Conservation (phyloP, 2,329 filamentous ascomycete species). For the Fusarium chaquense region DNA sequence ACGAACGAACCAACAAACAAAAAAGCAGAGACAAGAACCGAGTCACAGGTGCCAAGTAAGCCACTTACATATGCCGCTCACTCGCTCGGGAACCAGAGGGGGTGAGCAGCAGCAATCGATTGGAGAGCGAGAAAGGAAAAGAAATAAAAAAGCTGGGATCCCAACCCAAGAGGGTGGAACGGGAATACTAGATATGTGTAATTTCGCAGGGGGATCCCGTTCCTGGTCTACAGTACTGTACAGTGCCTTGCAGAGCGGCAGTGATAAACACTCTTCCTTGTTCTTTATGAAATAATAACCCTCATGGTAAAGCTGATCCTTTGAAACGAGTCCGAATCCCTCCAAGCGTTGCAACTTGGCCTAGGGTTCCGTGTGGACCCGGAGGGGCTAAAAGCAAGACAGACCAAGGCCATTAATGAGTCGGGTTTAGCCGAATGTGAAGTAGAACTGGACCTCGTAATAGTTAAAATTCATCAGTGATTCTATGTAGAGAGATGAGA, state of each 20-base stretch:
- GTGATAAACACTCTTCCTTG: neutral
- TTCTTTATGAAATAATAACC: neutral
- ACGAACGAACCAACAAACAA: neutral
- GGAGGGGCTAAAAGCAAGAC: neutral
- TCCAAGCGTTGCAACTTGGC: neutral
- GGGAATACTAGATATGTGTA: conserved; percentile 21
- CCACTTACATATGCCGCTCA: neutral
- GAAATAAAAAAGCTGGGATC: neutral
- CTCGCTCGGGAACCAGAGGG: conserved; percentile 19
- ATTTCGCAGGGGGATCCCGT: neutral
- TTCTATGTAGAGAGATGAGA: neutral
- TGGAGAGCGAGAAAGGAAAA: neutral
- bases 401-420: neutral
- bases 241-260: neutral
- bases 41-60: neutral
- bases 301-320: neutral
- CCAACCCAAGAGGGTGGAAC: conserved; percentile 14
- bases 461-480: neutral
- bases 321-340: neutral
- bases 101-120: neutral
- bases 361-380: neutral
- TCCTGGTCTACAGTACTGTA: neutral
- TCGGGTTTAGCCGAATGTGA: neutral
- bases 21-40: neutral
- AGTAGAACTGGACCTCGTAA: neutral